phyloP scores from a whole-genome alignment of 495 filamentous ascomycete species.

The Daldinia vernicosa region DNA sequence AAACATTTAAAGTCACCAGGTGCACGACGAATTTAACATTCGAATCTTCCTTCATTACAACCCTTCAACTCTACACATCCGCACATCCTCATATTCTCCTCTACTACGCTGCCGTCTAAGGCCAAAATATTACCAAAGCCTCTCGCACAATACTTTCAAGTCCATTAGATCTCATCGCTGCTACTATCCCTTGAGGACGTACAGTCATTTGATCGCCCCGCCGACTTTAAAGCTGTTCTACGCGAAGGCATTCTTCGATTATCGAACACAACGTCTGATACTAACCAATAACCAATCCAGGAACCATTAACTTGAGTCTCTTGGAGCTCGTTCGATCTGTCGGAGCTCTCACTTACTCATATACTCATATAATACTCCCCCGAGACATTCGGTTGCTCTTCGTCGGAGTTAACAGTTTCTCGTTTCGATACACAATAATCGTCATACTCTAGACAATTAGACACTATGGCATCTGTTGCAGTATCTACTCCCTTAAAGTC shows the following conservation, averaged over 20 bases:
- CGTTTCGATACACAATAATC: conserved; percentile 46
- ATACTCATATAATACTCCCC: conserved; percentile 36
- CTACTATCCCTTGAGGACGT: conserved; percentile 9
- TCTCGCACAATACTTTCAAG: conserved; percentile 45
- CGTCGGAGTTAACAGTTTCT: conserved; percentile 47
- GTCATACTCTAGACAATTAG: conserved; percentile 46
- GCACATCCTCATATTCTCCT: conserved; percentile 30
- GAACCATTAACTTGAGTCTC: conserved; percentile 73
- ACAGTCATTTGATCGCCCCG: conserved; percentile 57
- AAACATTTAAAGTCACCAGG: conserved; percentile 39
- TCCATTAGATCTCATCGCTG: conserved; percentile 56
- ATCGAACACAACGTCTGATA: conserved; percentile 63
- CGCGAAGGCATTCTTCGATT: conserved; percentile 55
- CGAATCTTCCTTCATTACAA: conserved; percentile 42
- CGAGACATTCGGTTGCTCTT: conserved; percentile 62
- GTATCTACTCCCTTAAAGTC: conserved; percentile 94
- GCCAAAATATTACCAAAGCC: conserved; percentile 30
- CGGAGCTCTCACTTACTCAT: conserved; percentile 49
- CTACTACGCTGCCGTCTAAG: conserved; percentile 28
- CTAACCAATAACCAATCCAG: conserved; percentile 58
- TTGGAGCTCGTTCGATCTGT: conserved; percentile 65
- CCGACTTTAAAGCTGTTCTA: conserved; percentile 52
- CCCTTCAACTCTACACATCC: conserved; percentile 12
- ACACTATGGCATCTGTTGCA: conserved; percentile 84
- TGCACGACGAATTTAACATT: conserved; percentile 25